Conservation (phyloP, 2,329 filamentous ascomycete genomes). For the Gremmenia infestans region DNA sequence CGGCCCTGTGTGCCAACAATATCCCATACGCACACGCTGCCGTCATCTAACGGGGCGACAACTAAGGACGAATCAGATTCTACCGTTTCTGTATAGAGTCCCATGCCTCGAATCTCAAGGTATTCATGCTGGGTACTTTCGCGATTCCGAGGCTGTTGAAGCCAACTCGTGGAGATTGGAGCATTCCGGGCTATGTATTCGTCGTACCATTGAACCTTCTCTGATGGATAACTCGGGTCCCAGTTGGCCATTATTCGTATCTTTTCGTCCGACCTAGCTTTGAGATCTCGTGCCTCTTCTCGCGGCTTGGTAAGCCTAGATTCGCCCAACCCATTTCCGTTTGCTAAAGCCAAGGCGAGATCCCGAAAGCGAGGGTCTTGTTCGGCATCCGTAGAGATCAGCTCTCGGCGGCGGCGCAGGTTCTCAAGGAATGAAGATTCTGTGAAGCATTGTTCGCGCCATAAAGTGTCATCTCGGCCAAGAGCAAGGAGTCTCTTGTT, state of each 20-base stretch:
- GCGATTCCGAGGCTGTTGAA: slow-evolving; percentile 54
- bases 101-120: slow-evolving; percentile 69
- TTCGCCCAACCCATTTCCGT: slow-evolving; percentile 26
- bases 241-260: slow-evolving; percentile 67
- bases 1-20: slow-evolving; percentile 50
- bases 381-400: slow-evolving; percentile 35
- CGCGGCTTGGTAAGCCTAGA: slow-evolving; percentile 22
- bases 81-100: slow-evolving; percentile 55
- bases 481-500: slow-evolving; percentile 61
- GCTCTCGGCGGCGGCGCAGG: slow-evolving; percentile 49
- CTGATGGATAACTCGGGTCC: slow-evolving; percentile 71
- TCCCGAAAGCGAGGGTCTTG: slow-evolving; percentile 37
- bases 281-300: slow-evolving; percentile 21
- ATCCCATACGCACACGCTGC: slow-evolving; percentile 85
- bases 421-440: slow-evolving; percentile 60
- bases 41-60: slow-evolving; percentile 77
- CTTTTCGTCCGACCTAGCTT: slow-evolving; percentile 34
- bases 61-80: slow-evolving; percentile 53
- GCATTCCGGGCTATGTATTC: slow-evolving; percentile 83
- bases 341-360: slow-evolving; percentile 24
- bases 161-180: slow-evolving; percentile 70
- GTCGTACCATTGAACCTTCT: slow-evolving; percentile 77
- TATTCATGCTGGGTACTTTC: slow-evolving; percentile 40
- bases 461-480: slow-evolving; percentile 69
- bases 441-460: slow-evolving; percentile 71